Percentiles rank a stretch among this genome's conserved stretches.
Conservation (phyloP, 495 filamentous ascomycete genomes). For the Lasiosphaeriaceae sp. region DNA sequence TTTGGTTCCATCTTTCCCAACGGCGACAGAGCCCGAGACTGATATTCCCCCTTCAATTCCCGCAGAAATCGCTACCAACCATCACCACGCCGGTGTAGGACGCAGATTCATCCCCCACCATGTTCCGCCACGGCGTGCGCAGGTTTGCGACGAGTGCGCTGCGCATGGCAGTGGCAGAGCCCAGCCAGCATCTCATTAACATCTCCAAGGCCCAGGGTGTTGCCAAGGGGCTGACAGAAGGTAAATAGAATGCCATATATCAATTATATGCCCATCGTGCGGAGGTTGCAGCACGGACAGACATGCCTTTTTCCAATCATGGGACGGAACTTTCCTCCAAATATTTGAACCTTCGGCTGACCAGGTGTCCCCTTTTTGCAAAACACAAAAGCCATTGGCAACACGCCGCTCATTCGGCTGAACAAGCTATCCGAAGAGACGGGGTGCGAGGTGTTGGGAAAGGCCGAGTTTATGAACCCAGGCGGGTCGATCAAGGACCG, state of each 20-base stretch:
- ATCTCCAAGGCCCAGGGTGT: conserved; percentile 82
- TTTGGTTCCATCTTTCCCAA: background rate
- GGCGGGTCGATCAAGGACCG: conserved; percentile 96
- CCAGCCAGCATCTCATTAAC: conserved; percentile 33
- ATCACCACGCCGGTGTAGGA: background rate
- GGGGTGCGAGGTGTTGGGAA: conserved; percentile 90
- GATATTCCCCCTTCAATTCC: background rate
- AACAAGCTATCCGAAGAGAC: conserved; percentile 86
- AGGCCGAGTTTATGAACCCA: conserved; percentile 98
- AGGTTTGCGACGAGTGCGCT: conserved; percentile 47
- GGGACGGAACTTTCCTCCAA: too few relatives aligned
- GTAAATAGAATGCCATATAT: conserved; percentile 45
- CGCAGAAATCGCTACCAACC: background rate
- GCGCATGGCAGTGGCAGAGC: conserved; percentile 28
- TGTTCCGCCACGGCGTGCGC: conserved; percentile 52
- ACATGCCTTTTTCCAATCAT: too few relatives aligned
- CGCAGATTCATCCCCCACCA: conserved; percentile 15
- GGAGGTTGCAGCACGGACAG: too few relatives aligned
- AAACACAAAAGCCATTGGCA: conserved; percentile 86
- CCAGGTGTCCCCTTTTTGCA: too few relatives aligned
- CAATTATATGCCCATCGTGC: too few relatives aligned
- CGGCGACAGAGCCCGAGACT: background rate
- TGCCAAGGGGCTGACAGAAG: conserved; percentile 79
- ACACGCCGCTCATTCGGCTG: conserved; percentile 89
- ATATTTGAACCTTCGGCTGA: too few relatives aligned